A percentile compares a stretch with the other conserved stretches of the same genome.
Evolutionary conservation across 1,139 yeast species (phyloP).

Genomic region (Blastobotrys apis): DNA sequence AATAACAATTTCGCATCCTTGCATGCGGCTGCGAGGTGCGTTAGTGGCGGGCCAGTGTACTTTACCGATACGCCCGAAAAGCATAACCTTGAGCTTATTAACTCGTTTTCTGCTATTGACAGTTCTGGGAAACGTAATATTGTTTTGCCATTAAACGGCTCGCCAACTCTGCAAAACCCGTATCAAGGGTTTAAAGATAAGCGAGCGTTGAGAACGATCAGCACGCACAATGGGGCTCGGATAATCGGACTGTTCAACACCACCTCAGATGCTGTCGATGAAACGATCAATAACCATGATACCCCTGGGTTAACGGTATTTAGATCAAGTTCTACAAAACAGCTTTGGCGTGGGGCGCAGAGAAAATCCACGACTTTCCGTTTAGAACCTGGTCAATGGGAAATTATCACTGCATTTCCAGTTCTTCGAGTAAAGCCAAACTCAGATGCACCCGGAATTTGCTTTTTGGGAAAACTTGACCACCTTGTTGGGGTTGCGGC

Average conservation of each 20-base stretch:
- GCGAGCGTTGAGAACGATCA: conserved; percentile 17
- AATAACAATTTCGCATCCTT: conserved; percentile 13
- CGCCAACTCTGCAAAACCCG: conserved; percentile 24
- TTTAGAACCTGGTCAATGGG: conserved; percentile 11
- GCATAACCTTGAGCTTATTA: conserved; percentile 25
- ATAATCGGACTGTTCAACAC: conserved; percentile 26
- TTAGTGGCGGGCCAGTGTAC: conserved; percentile 34
- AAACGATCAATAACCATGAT: neutral
- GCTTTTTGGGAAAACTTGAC: conserved; percentile 6
- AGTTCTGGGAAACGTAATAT: conserved; percentile 19
- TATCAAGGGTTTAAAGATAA: conserved; percentile 20
- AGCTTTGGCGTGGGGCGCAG: neutral
- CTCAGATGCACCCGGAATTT: neutral
- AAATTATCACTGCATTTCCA: conserved; percentile 2
- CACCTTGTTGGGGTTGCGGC: conserved; percentile 10
- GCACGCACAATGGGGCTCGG: conserved; percentile 18
- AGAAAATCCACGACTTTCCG: neutral
- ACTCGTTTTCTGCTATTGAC: conserved; percentile 22
- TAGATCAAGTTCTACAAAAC: neutral
- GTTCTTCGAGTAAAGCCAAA: neutral
- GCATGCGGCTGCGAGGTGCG: conserved; percentile 32
- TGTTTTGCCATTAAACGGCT: conserved; percentile 21
- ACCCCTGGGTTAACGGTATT: neutral
- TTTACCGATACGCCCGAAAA: conserved; percentile 28
- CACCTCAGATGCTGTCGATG: conserved; percentile 8